phyloP scores from a whole-genome alignment of 768 basidiomycete genomes.

The Mycena floridula region DNA sequence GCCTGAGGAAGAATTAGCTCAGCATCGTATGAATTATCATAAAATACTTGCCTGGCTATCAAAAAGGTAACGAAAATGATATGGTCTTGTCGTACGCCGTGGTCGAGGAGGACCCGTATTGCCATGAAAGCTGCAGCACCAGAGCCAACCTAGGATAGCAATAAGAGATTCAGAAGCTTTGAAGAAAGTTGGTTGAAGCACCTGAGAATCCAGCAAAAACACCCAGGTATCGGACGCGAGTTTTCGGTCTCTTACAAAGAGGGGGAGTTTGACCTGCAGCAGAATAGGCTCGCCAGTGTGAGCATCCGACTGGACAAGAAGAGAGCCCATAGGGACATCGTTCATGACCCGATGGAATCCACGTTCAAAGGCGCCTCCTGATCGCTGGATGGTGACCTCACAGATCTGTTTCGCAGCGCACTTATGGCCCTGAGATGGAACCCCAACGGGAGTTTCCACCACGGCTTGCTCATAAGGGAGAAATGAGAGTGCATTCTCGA shows the following conservation, averaged over 20 bases:
- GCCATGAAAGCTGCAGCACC: constrained; percentile 94
- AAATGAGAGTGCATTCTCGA: constrained; percentile 78
- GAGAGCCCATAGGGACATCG: constrained; percentile 80
- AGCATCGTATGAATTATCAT: too few species aligned
- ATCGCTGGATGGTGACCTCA: constrained; percentile 85
- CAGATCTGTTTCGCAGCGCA: constrained; percentile 67
- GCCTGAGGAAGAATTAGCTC: too few species aligned
- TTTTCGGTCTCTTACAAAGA: constrained; percentile 58
- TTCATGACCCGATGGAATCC: constrained; percentile 87
- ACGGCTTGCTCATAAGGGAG: constrained; percentile 64
- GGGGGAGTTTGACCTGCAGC: constrained; percentile 76
- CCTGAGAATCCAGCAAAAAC: constrained; percentile 88
- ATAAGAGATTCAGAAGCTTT: too few species aligned
- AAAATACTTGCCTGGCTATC: constrained; percentile 77
- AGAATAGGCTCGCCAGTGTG: constrained; percentile 84
- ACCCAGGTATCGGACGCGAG: constrained; percentile 71
- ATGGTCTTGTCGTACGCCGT: constrained; percentile 77
- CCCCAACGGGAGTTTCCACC: constrained; percentile 64
- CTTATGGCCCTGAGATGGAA: constrained; percentile 51
- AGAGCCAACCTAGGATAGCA: constrained; percentile 73
- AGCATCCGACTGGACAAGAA: constrained; percentile 86
- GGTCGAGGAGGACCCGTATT: constrained; percentile 87
- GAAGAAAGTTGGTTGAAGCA: too few species aligned
- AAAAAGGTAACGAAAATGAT: constrained; percentile 91
- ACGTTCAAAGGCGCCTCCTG: constrained; percentile 86